phyloP scores from a whole-genome alignment of 1,284 basidiomycete genomes.

The Apiotrichum montevideense region DNA sequence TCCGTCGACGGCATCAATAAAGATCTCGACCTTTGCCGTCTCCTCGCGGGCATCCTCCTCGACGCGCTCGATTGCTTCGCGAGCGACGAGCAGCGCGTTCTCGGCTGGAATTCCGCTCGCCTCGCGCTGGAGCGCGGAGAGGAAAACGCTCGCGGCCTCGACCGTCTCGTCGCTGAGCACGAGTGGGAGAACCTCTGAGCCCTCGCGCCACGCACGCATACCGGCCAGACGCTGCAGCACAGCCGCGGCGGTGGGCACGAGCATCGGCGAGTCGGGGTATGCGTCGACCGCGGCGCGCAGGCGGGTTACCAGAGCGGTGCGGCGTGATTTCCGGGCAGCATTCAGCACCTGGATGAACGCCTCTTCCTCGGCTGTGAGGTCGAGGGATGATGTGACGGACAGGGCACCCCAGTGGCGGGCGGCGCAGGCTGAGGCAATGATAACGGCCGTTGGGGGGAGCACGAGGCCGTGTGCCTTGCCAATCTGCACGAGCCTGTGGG shows the following conservation, averaged over 20 bases:
- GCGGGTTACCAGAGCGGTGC: background rate
- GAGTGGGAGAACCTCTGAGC: background rate
- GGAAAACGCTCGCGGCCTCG: slow-evolving; percentile 1
- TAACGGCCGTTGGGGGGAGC: background rate
- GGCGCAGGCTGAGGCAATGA: slow-evolving; percentile 11
- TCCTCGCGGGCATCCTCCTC: background rate
- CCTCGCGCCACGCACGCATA: background rate
- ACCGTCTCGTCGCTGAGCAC: background rate
- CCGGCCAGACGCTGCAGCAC: slow-evolving; percentile 1
- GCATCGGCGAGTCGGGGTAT: background rate
- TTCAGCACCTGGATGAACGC: background rate
- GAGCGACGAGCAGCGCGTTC: background rate
- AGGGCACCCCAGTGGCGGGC: slow-evolving; percentile 13
- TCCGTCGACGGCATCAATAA: background rate
- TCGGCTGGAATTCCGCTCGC: background rate
- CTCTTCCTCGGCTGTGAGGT: background rate
- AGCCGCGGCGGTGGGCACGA: slow-evolving; percentile 1
- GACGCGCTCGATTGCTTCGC: background rate
- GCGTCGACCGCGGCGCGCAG: slow-evolving; percentile 1
- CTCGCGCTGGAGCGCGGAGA: background rate
- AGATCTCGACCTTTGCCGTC: background rate
- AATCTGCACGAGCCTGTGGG: slow-evolving; percentile 8
- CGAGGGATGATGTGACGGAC: background rate
- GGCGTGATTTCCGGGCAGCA: background rate
- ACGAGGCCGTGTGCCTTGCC: background rate